Evolutionary conservation across 2,329 filamentous ascomycete genomes (phyloP).

Genomic region (Monosporascus sp.): DNA sequence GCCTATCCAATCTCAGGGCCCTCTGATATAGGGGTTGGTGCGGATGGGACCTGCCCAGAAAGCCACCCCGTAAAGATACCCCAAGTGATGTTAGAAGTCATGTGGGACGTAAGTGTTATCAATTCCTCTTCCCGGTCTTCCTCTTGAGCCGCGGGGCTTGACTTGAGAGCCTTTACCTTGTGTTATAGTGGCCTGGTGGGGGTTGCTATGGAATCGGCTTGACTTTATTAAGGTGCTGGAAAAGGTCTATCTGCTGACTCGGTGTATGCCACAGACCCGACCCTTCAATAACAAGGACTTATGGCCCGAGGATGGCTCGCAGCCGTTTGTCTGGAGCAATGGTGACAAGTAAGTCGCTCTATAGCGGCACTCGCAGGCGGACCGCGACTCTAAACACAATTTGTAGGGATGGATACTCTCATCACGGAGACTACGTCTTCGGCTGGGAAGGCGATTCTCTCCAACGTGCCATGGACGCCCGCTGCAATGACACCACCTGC

Average conservation of each 20-base stretch:
- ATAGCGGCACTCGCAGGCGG: neutral
- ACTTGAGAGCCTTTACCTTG: neutral
- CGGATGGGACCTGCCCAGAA: constrained; percentile 40
- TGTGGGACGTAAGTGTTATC: constrained; percentile 39
- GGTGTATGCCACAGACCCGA: constrained; percentile 10
- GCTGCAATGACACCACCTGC: constrained; percentile 28
- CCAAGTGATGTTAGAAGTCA: constrained; percentile 57
- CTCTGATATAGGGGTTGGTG: constrained; percentile 25
- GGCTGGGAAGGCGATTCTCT: constrained; percentile 37
- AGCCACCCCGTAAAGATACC: constrained; percentile 49
- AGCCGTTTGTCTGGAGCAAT: constrained; percentile 26
- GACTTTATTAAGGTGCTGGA: neutral
- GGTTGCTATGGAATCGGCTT: neutral
- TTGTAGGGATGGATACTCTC: constrained; percentile 17
- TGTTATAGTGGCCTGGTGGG: neutral
- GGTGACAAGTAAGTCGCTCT: constrained; percentile 16
- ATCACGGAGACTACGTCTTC: constrained; percentile 37
- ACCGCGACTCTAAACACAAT: neutral
- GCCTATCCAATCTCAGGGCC: constrained; percentile 36
- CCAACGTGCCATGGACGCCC: constrained; percentile 35
- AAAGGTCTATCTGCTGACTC: constrained; percentile 2
- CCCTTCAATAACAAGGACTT: constrained; percentile 21
- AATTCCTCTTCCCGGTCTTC: neutral
- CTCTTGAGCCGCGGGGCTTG: neutral
- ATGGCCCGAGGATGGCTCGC: constrained; percentile 25